These are phyloP conservation scores for Echites panduratus DNA, from an alignment of 257 asterid genomes.

Conservation along the genomic window DNA sequence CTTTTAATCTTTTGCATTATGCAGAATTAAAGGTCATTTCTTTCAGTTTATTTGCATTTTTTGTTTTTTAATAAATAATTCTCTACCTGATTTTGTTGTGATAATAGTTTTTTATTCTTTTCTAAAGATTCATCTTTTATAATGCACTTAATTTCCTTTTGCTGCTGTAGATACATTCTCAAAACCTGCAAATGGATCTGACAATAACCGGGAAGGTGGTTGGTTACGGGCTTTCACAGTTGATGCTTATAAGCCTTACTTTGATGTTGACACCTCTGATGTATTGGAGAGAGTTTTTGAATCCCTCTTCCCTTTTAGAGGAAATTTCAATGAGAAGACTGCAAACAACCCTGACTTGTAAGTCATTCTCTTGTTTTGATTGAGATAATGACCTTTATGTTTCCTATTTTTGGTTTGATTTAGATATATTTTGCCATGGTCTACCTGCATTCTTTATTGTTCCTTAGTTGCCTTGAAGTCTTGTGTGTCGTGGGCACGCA, in stretches of 20 bases:
- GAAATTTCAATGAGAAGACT: slow-evolving; percentile 85
- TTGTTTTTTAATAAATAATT: background rate
- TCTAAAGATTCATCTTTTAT: background rate
- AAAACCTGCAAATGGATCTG: slow-evolving; percentile 69
- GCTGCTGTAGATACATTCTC: slow-evolving; percentile 69
- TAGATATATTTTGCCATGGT: background rate
- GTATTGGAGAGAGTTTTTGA: slow-evolving; percentile 85
- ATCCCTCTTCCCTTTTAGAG: slow-evolving; percentile 83
- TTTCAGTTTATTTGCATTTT: background rate
- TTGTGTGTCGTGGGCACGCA: background rate
- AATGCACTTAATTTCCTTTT: slow-evolving; percentile 1
- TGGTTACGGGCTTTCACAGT: slow-evolving; percentile 81
- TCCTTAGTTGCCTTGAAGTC: background rate
- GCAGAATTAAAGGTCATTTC: background rate
- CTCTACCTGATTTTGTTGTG: background rate
- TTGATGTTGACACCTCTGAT: slow-evolving; percentile 96
- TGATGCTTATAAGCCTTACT: slow-evolving; percentile 90
- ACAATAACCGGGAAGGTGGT: slow-evolving; percentile 70
- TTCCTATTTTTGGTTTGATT: background rate
- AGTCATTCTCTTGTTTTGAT: slow-evolving; percentile 19
- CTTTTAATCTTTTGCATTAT: background rate
- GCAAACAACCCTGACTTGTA: slow-evolving; percentile 83
- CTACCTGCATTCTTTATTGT: background rate
- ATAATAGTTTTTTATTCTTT: background rate
- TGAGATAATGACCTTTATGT: background rate